Percentiles rank a stretch among this genome's conserved stretches.
These are phyloP conservation scores for Ilyonectria robusta DNA, from an alignment of 2,329 filamentous ascomycete species.

Conservation along the genomic window DNA sequence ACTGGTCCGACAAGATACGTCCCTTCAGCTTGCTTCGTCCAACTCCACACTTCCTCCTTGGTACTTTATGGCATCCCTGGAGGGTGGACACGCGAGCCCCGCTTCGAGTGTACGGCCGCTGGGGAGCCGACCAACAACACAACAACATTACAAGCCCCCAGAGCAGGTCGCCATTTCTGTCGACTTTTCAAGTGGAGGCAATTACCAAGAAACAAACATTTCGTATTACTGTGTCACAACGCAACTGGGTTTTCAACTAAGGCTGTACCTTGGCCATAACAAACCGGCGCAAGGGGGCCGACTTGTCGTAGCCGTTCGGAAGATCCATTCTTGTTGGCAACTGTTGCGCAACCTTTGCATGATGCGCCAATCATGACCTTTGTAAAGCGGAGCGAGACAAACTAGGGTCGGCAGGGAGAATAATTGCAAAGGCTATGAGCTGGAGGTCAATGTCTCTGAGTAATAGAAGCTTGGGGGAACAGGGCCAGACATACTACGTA, in stretches of 20 bases:
- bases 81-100: constrained; percentile 33
- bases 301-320: constrained; percentile 11
- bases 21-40: constrained; percentile 44
- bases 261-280: constrained; percentile 2
- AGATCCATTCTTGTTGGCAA: constrained; percentile 9
- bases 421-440: constrained; percentile 7
- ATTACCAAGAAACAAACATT: constrained; percentile 31
- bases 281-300: constrained; percentile 4
- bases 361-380: constrained; percentile 38
- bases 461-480: constrained; percentile 33
- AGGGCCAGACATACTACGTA: constrained; percentile 24
- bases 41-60: constrained; percentile 45
- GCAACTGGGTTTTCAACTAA: constrained; percentile 3
- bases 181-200: constrained; percentile 28
- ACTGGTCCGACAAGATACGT: constrained; percentile 16
- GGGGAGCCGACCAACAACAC: constrained; percentile 35
- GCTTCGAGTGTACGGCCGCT: constrained; percentile 27
- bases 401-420: constrained; percentile 21
- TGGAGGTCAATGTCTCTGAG: constrained; percentile 29
- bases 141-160: constrained; percentile 29
- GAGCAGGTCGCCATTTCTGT: constrained; percentile 38
- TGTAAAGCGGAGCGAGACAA: constrained; percentile 20
- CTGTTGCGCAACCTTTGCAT: constrained; percentile 31
- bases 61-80: constrained; percentile 30
- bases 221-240: constrained; percentile 33